These are phyloP conservation scores for Silene coronaria DNA, from an alignment of 179 eudicot genomes.

Conservation along the genomic window DNA sequence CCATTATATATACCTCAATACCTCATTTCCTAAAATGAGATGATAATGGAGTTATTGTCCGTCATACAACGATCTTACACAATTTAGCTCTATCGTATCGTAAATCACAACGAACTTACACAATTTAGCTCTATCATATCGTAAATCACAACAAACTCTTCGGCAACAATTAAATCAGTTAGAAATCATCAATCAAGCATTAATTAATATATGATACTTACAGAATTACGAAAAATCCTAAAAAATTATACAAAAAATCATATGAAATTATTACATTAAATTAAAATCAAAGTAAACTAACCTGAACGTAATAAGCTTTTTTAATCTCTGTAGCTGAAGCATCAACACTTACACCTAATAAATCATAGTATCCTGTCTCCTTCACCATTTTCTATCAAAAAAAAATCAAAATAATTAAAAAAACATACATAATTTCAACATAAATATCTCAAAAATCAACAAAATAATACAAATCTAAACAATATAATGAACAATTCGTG, in stretches of 20 bases:
- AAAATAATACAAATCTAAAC: not conserved
- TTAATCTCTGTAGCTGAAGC: conserved; percentile 73
- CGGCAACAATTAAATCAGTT: not conserved
- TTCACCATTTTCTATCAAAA: conserved; percentile 65
- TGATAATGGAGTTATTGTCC: not conserved
- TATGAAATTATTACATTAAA: not conserved
- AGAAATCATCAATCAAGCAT: not conserved
- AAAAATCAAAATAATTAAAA: not conserved
- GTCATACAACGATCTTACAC: not conserved
- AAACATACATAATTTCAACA: not conserved
- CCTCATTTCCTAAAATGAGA: not conserved
- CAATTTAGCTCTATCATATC: not conserved
- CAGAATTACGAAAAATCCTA: no score
- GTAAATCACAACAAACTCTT: not conserved
- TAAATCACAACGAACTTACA: not conserved
- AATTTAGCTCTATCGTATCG: not conserved
- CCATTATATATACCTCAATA: not conserved
- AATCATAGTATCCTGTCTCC: conserved; percentile 84
- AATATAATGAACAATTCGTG: not conserved
- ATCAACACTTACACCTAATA: conserved; percentile 63
- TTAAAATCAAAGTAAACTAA: conserved; percentile 1
- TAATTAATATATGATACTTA: not conserved
- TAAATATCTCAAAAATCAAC: not conserved
- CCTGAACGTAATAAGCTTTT: conserved; percentile 61
- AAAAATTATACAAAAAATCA: not conserved